Percentiles rank a stretch among this genome's conserved stretches.
Evolutionary conservation across 1,284 basidiomycete species (phyloP).

Genomic region (Ceratobasidium sp.): DNA sequence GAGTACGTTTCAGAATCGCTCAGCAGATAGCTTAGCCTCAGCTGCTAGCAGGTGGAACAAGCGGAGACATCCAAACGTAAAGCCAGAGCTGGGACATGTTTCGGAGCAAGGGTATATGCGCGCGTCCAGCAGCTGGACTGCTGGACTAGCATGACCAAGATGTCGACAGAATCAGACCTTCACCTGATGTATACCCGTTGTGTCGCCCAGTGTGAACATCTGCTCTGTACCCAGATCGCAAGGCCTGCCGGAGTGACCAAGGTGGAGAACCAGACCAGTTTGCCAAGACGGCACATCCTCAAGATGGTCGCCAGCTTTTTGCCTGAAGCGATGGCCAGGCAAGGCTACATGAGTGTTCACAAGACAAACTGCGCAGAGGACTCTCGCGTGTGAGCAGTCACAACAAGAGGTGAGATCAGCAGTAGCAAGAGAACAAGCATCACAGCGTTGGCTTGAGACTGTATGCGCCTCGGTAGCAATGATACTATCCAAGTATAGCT

Average conservation of each 20-base stretch:
- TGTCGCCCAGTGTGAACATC: not conserved
- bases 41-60: not conserved
- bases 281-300: not conserved
- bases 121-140: not conserved
- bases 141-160: too few relatives aligned
- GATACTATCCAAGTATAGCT: too few relatives aligned
- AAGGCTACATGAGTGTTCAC: not conserved
- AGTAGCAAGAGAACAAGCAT: too few relatives aligned
- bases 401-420: not conserved
- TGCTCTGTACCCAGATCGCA: not conserved
- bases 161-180: not conserved
- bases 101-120: slow-evolving; percentile 15
- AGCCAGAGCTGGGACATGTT: not conserved
- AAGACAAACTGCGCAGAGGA: not conserved
- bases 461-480: too few relatives aligned
- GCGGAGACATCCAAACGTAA: not conserved
- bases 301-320: not conserved
- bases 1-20: not conserved
- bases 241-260: not conserved
- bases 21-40: not conserved
- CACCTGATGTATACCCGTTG: not conserved
- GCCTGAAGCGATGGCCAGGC: not conserved
- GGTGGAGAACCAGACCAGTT: not conserved
- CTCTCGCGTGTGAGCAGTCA: not conserved
- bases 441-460: too few relatives aligned